A percentile compares a stretch with the other conserved stretches of the same genome.
Evolutionary conservation across 352 stramenopile species (phyloP).

Genomic region (Globisporangium orthogonon): DNA sequence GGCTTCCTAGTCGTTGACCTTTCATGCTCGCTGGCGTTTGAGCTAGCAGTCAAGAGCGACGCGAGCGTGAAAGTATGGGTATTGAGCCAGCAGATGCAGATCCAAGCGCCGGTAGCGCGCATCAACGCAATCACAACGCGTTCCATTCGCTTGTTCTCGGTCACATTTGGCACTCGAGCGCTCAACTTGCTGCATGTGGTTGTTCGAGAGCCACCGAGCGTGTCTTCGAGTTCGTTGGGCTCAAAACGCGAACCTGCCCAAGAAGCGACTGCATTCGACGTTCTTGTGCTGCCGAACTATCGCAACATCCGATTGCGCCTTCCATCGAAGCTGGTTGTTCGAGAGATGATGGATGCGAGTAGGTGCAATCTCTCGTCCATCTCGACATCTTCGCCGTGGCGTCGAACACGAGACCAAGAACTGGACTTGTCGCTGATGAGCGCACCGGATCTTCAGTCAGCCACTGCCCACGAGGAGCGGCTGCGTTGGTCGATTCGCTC

Average conservation of each 20-base stretch:
- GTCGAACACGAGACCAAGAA: neutral
- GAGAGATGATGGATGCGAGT: neutral
- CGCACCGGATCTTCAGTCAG: neutral
- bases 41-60: conserved; percentile 1
- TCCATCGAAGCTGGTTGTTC: conserved; percentile 3
- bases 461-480: conserved; percentile 1
- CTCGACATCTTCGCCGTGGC: neutral
- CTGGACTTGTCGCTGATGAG: neutral
- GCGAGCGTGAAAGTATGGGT: neutral
- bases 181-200: conserved; percentile 4
- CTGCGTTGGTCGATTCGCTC: conserved; percentile 11
- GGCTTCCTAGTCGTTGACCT: conserved; percentile 6
- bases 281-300: conserved; percentile 10
- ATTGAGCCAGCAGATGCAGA: conserved; percentile 2
- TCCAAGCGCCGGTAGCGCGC: neutral
- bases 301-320: conserved; percentile 2
- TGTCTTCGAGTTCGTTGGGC: neutral
- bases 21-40: conserved; percentile 8
- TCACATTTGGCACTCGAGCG: conserved; percentile 3
- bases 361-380: conserved; percentile 4
- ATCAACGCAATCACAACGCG: neutral
- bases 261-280: neutral
- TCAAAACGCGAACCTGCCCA: neutral
- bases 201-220: neutral
- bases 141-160: conserved; percentile 5